Base-by-base conservation (phyloP, 176 grass and related monocot species). In the Oryza longistaminata region DNA sequence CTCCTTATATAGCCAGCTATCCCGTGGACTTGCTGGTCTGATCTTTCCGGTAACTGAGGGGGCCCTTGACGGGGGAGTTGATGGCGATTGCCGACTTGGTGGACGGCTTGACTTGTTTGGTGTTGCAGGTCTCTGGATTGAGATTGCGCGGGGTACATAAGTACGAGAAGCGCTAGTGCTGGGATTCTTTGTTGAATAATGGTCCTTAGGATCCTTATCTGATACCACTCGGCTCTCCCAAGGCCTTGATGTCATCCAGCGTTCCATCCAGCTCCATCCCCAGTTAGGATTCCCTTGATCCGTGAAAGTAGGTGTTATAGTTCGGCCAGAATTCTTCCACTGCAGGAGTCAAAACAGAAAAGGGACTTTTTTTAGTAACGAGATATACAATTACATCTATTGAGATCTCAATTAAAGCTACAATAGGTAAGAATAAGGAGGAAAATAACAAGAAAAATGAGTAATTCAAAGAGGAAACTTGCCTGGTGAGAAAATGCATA, bases 401-500 rank as follows among this genome's bases (percentile, higher is more conserved):
- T 17, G 21, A 64, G 48, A 60, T 4, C 72, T 39, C 55, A 74
- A 24, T 49, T 73, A 65, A 17, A 74, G 3, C 25, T 73, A 79
- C 48, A 79, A 11, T 31, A 39, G 2, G 35, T 25, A 74, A 67
- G 60, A 43, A 70, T 48, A 73, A 46, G 10, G 24, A 80, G 31
- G 13, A 85, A 33, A 33, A 72, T n/a, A 52, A 48, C 44, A 88
- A 76, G 8, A 71, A 21, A 62, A 79, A 29, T 46, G 66, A 64
- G 29, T 35, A 61, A 79, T 39, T 76, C 17, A 26, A 52, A 66
- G 26, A 78, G 64, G 64, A 5, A 35, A 55, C 33, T 77, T 91
- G 86, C 97, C 93, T 96, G 97, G 77, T 99, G 97, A 72, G 97
- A 96, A 89, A 96, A 96, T 80, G 97, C 93, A 91, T 99, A 99